Evolutionary conservation across 2,329 filamentous ascomycete genomes (phyloP).

Genomic region (Neonectria punicea): DNA sequence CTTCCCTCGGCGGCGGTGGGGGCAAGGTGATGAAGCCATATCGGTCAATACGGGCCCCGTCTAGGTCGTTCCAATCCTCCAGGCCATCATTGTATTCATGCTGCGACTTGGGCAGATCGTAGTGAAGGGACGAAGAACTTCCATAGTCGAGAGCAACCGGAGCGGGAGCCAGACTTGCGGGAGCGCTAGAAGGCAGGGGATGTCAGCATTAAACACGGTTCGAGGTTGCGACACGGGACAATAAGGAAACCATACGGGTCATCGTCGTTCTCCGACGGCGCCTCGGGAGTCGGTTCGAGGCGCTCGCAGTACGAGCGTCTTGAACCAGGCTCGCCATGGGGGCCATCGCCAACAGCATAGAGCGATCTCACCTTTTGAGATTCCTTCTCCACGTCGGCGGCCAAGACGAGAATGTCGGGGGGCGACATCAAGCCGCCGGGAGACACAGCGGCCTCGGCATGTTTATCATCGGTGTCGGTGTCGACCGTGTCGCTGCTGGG

Average conservation of each 20-base stretch:
- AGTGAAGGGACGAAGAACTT: constrained; percentile 57
- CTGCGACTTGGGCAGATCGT: constrained; percentile 50
- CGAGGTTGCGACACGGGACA: constrained; percentile 36
- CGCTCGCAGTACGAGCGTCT: constrained; percentile 60
- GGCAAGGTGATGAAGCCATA: constrained; percentile 72
- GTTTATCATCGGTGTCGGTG: constrained; percentile 33
- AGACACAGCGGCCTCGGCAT: constrained; percentile 26
- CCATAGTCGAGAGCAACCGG: constrained; percentile 54
- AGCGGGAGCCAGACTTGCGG: constrained; percentile 45
- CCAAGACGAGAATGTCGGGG: constrained; percentile 64
- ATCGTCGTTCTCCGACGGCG: constrained; percentile 63
- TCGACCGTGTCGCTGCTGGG: constrained; percentile 40
- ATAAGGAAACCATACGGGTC: constrained; percentile 67
- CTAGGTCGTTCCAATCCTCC: constrained; percentile 75
- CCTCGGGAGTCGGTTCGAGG: constrained; percentile 61
- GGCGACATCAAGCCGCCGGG: constrained; percentile 40
- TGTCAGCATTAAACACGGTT: constrained; percentile 46
- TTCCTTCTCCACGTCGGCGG: constrained; percentile 68
- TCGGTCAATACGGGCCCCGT: constrained; percentile 70
- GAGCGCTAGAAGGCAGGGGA: constrained; percentile 37
- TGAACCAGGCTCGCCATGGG: constrained; percentile 64
- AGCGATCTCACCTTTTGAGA: constrained; percentile 75
- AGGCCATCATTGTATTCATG: constrained; percentile 67
- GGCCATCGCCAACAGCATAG: constrained; percentile 66
- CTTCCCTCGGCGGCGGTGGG: constrained; percentile 55